phyloP scores from a whole-genome alignment of 2,329 filamentous ascomycete species.

The Aspergillus sp. region DNA sequence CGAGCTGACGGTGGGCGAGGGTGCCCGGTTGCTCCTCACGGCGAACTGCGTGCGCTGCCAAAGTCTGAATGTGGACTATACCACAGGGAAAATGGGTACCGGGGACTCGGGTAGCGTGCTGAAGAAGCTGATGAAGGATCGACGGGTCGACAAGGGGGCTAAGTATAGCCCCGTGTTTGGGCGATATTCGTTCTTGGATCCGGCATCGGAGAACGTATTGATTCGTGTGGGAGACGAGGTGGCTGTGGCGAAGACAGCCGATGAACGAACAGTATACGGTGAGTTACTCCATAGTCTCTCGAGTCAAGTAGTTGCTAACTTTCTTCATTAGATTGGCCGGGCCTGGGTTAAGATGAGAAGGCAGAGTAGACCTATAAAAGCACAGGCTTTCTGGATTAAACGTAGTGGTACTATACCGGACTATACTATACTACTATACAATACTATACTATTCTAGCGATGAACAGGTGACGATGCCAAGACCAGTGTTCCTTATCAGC shows the following conservation, averaged over 20 bases:
- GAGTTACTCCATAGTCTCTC: slow-evolving; percentile 29
- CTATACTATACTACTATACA: background rate
- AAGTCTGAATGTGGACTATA: slow-evolving; percentile 71
- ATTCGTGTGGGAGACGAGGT: slow-evolving; percentile 60
- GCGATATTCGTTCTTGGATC: slow-evolving; percentile 64
- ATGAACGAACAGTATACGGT: slow-evolving; percentile 57
- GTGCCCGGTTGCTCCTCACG: slow-evolving; percentile 56
- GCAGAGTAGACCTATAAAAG: background rate
- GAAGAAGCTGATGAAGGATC: slow-evolving; percentile 69
- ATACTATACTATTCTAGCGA: background rate
- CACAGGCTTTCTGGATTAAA: background rate
- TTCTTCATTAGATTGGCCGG: slow-evolving; percentile 34
- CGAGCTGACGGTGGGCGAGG: slow-evolving; percentile 51
- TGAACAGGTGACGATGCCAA: background rate
- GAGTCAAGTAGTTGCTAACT: slow-evolving; percentile 3
- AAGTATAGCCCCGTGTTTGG: slow-evolving; percentile 73
- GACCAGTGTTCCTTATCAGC: background rate
- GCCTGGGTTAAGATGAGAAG: slow-evolving; percentile 1
- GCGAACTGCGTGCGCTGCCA: slow-evolving; percentile 69
- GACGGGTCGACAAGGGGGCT: slow-evolving; percentile 67
- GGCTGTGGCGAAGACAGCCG: slow-evolving; percentile 50
- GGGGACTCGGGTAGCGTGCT: slow-evolving; percentile 62
- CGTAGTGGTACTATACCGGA: background rate
- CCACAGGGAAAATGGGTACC: slow-evolving; percentile 58
- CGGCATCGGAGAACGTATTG: slow-evolving; percentile 31